Evolutionary conservation across 75 land plant species (phyloP), one percentile per base, ranked within the genome.

Genomic region (Selaginella tamariscina): DNA sequence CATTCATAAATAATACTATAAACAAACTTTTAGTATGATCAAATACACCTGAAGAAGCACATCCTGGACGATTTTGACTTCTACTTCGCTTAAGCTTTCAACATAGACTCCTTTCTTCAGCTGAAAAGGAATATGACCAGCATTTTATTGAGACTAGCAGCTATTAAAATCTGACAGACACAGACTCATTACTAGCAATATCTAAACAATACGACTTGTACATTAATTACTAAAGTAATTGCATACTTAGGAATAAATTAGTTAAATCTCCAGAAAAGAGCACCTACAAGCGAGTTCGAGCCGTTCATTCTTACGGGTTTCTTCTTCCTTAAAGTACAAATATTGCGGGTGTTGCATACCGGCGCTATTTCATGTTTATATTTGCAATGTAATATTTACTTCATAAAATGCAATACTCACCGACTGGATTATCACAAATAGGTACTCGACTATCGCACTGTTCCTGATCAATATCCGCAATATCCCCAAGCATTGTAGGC

Each of bases 401-500:
- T 32, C 55, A 32, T 15, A 39, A 39, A 39, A 39, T 26, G 1
- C 20, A 24, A 26, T 15, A 31, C 78, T 32, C 71, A 83, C 98
- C 96, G 77, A 79, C 30, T 79, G 82, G 32, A 93, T 93, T 56
- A 83, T 81, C 33, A 83, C 66, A 70, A 93, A 93, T n/a, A 93
- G 72, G 44, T 93, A 78, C 70, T 89, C 98, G 75, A 93, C 89
- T 2, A 93, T 72, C 84, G 75, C 88, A 89, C 29, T 82, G 83
- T 30, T 83, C 80, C 29, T 85, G 73, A 29, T 79, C 84, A 9
- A 86, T 83, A 44, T 77, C 87, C 56, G 86, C 94, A 73, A 92
- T 84, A 33, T 92, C 97, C 62, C 98, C 98, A 24, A 93, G 86
- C 98, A 93, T 93, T 20, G 98, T 93, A 68, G 85, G 88, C 24